These are phyloP conservation scores for Sambucus nigra DNA, from an alignment of 129 eudicot genomes.

Conservation along the genomic window DNA sequence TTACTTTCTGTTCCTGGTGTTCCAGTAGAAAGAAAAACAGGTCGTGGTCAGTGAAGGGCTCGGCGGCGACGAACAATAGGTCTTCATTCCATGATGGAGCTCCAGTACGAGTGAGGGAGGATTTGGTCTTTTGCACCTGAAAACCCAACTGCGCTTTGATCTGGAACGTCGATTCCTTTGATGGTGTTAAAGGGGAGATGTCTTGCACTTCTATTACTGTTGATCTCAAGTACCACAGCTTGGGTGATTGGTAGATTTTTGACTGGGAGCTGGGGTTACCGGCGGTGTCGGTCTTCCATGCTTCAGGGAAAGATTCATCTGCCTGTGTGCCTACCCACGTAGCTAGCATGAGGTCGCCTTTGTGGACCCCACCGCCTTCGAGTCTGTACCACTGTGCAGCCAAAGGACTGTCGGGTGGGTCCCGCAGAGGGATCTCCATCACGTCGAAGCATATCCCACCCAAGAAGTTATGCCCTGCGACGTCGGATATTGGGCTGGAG, in stretches of 20 bases:
- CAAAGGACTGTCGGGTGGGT: slow-evolving; percentile 94
- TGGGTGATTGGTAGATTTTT: slow-evolving; percentile 84
- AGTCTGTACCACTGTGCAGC: slow-evolving; percentile 99
- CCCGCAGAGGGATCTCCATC: slow-evolving; percentile 71
- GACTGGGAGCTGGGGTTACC: slow-evolving; percentile 51
- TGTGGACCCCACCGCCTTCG: slow-evolving; percentile 84
- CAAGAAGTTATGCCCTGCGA: slow-evolving; percentile 50
- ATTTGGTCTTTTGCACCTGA: slow-evolving; percentile 64
- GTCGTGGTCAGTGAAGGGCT: slow-evolving; percentile 62
- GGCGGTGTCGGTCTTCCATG: slow-evolving; percentile 89
- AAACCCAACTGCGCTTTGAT: slow-evolving; percentile 77
- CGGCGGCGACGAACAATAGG: slow-evolving; percentile 78
- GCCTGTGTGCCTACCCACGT: slow-evolving; percentile 98
- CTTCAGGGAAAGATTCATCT: slow-evolving; percentile 86
- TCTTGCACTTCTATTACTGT: slow-evolving; percentile 76
- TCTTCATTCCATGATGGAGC: slow-evolving; percentile 84
- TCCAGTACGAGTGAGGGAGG: slow-evolving; percentile 36
- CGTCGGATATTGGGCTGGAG: slow-evolving; percentile 35
- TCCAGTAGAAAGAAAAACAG: slow-evolving; percentile 44
- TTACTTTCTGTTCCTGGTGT: slow-evolving; percentile 45
- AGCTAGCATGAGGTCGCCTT: slow-evolving; percentile 88
- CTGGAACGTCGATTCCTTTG: slow-evolving; percentile 36
- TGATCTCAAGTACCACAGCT: slow-evolving; percentile 76
- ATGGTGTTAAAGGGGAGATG: slow-evolving; percentile 18
- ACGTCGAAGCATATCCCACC: slow-evolving; percentile 95